Percentiles rank a stretch among this genome's conserved stretches.
Conservation (phyloP, 176 grass and related monocot species). For the Carex kokanica region DNA sequence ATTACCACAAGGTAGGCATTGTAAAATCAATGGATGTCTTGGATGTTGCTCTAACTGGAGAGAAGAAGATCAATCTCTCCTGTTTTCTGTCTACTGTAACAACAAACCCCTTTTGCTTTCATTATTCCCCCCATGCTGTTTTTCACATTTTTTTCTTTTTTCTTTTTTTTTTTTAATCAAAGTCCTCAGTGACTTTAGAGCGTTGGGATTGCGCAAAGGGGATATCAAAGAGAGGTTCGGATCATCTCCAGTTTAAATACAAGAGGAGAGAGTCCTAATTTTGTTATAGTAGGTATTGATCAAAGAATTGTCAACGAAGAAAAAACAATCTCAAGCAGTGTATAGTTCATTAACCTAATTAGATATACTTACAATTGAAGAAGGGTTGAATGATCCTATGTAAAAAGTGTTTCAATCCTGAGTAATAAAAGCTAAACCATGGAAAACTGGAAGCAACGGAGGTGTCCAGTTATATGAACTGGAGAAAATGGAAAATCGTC, state of each 20-base stretch:
- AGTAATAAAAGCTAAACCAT: not conserved
- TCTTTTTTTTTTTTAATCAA: conserved; percentile 24
- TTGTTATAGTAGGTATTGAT: too few species aligned
- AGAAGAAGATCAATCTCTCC: not conserved
- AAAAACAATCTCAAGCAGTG: too few species aligned
- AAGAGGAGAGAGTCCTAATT: too few species aligned
- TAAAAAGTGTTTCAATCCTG: too few species aligned
- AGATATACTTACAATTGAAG: too few species aligned
- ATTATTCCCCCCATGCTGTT: conserved; percentile 52
- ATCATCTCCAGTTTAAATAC: not conserved
- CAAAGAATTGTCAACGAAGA: too few species aligned
- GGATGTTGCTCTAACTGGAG: not conserved
- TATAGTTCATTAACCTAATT: too few species aligned
- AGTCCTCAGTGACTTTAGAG: conserved; percentile 18
- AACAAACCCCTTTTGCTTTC: conserved; percentile 64
- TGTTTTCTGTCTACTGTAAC: conserved; percentile 61
- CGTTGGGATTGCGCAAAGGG: conserved; percentile 29
- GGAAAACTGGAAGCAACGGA: not conserved
- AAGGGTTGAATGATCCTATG: too few species aligned
- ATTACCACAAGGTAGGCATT: conserved; percentile 35
- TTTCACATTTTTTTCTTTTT: conserved; percentile 32
- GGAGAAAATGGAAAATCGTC: not conserved
- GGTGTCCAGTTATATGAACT: not conserved
- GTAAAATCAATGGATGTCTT: conserved; percentile 1
- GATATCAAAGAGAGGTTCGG: not conserved